Evolutionary conservation across 148 eudicot species (phyloP).

Genomic region (Heliosperma pusillum): DNA sequence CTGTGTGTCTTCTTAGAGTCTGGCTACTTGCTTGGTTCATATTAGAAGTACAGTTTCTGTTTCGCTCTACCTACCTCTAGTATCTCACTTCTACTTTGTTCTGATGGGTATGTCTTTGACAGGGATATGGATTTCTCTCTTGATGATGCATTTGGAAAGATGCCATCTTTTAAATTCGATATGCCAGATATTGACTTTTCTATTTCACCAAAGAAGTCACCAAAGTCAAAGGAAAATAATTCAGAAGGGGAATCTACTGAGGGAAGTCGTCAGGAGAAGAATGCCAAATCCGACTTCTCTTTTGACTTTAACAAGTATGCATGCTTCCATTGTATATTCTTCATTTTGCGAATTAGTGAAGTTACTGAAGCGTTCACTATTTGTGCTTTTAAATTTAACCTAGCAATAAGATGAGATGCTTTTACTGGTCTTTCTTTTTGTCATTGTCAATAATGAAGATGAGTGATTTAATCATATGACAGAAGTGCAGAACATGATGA

Average conservation of each 20-base stretch:
- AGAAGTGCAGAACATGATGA: not conserved
- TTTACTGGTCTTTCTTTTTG: not conserved
- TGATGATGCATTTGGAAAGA: conserved; percentile 68
- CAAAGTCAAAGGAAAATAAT: conserved; percentile 43
- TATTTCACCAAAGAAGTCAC: conserved; percentile 46
- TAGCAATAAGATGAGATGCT: not conserved
- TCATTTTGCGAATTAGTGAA: not conserved
- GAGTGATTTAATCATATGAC: not conserved
- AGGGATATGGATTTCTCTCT: conserved; percentile 91
- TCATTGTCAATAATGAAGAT: not conserved
- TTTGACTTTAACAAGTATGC: conserved; percentile 71
- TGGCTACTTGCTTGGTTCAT: not conserved
- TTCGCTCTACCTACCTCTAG: not conserved
- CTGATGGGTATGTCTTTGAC: conserved; percentile 22
- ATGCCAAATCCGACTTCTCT: conserved; percentile 43
- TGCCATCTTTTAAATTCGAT: conserved; percentile 74
- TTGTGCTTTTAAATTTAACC: not conserved
- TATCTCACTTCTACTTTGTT: not conserved
- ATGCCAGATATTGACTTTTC: conserved; percentile 73
- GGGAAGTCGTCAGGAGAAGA: conserved; percentile 41
- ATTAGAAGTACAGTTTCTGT: not conserved
- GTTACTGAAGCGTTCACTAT: not conserved
- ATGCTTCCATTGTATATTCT: conserved; percentile 20
- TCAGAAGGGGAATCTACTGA: conserved; percentile 43
- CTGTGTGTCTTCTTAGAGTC: not conserved